Evolutionary conservation across 148 eudicot genomes (phyloP).

Genomic region (Spergularia bocconei): DNA sequence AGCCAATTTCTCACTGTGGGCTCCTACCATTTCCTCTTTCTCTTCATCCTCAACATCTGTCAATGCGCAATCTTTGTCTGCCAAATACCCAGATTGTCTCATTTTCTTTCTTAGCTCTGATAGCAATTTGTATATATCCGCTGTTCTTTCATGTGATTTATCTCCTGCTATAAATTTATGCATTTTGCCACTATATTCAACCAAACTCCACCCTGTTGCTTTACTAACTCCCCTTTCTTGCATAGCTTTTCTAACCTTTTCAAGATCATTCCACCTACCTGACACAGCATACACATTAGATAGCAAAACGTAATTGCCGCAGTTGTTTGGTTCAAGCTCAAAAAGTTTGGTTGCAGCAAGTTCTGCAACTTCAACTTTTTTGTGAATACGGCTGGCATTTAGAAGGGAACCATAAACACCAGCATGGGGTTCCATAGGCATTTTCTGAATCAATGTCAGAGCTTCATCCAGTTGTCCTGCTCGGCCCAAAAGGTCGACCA

Average conservation of each 20-base stretch:
- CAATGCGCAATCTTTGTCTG: conserved; percentile 49
- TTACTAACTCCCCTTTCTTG: conserved; percentile 43
- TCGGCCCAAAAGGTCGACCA: conserved; percentile 68
- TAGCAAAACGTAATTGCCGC: conserved; percentile 56
- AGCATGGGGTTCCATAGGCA: conserved; percentile 61
- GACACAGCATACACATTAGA: conserved; percentile 55
- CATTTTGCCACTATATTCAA: conserved; percentile 51
- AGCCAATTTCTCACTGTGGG: conserved; percentile 70
- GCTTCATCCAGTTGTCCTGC: conserved; percentile 65
- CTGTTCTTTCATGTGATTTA: conserved; percentile 44
- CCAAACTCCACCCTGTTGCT: conserved; percentile 62
- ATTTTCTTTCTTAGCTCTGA: conserved; percentile 41
- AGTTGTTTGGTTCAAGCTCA: conserved; percentile 62
- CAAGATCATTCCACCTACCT: conserved; percentile 63
- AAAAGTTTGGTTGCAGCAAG: conserved; percentile 59
- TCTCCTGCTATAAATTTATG: conserved; percentile 62
- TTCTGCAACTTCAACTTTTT: conserved; percentile 58
- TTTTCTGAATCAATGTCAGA: conserved; percentile 36
- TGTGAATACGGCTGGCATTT: conserved; percentile 56
- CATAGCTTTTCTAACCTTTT: conserved; percentile 46
- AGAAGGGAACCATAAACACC: conserved; percentile 70
- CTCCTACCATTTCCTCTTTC: conserved; percentile 66
- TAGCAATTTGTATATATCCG: conserved; percentile 39
- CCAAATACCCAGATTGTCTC: conserved; percentile 47
- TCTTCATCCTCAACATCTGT: conserved; percentile 72